These are phyloP conservation scores for Hypoxylon lienhwacheense DNA, from an alignment of 495 filamentous ascomycete genomes.

Conservation along the genomic window DNA sequence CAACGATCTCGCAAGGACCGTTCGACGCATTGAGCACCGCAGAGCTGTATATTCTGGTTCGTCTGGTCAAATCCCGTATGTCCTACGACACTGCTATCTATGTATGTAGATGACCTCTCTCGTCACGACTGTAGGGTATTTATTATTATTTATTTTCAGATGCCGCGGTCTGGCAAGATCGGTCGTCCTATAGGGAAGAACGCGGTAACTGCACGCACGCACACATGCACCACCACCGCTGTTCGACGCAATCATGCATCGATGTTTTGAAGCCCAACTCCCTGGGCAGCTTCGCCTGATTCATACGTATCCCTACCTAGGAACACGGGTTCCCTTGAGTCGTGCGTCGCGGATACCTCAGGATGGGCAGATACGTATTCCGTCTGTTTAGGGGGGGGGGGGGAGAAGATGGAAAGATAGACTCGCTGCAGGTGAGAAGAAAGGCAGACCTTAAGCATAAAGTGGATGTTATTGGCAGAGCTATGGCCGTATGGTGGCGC, in stretches of 20 bases:
- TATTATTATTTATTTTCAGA: too few relatives aligned
- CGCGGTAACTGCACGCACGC: constrained; percentile 21
- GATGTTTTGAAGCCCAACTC: constrained; percentile 35
- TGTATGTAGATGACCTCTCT: not conserved
- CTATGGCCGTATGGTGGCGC: too few relatives aligned
- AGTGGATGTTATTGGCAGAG: not conserved
- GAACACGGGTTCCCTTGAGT: constrained; percentile 26
- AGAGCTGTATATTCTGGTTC: constrained; percentile 9
- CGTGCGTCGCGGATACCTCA: constrained; percentile 23
- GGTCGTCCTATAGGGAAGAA: constrained; percentile 31
- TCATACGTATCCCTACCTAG: constrained; percentile 25
- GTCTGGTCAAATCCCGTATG: constrained; percentile 6
- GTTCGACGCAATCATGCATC: constrained; percentile 36
- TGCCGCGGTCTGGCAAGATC: constrained; percentile 5
- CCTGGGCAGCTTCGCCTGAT: constrained; percentile 35
- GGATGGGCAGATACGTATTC: constrained; percentile 14
- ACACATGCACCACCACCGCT: constrained; percentile 23
- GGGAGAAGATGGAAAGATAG: not conserved
- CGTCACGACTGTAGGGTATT: too few relatives aligned
- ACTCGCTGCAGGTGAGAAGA: not conserved
- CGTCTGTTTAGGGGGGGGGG: constrained; percentile 2
- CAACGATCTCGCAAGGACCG: constrained; percentile 8
- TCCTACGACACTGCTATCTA: constrained; percentile 10
- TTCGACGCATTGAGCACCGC: constrained; percentile 14
- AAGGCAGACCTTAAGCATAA: not conserved